Base-by-base conservation (phyloP, 2,329 filamentous ascomycete species). In the Neurospora sp. region DNA sequence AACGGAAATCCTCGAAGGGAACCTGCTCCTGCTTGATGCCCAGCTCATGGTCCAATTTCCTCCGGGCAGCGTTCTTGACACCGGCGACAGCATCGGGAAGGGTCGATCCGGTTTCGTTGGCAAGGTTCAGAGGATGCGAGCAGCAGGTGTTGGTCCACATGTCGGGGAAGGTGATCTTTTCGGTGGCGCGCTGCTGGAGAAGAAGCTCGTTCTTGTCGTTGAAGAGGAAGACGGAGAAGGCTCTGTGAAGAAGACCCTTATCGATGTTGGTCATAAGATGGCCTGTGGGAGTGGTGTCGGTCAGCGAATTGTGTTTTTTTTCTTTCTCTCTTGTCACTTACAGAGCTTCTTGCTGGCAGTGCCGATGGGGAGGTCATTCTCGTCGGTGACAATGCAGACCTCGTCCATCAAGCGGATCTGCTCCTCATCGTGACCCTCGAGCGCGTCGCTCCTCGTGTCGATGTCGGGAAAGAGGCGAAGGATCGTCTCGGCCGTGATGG, bases 61-160 rank as follows among this genome's bases (percentile, higher is more conserved):
- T 88, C 82, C 94, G 91, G 19, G 96, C 96, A 57, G 96, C 96
- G 71, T 91, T 89, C 85, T 97, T 97, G 75, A 94, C 96, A 37
- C 96, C 96, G 75, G 88, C 84, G 70, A 98, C 84, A 5, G 94
- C 91, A 74, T 92, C 91, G 67, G 90, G 86, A 62, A 99, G 85
- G 74, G 91, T 91, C 39, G 89, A 87, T 73, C 96, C 96, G 36
- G 93, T 97, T 87, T 99, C 96, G 74, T 91, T 91, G 8, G 96
- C 92, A 74, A 97, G 91, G 69, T 92, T 92, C 72, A 99, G 87
- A 5, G 96, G 96, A 81, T 99, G 96, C 46, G 96, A 99, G 85
- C 96, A 99, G 87, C 96, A 99, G 39, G 96, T 99, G 83, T 99
- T 99, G 73, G 96, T 99, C 96, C 96, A 99, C 91, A 97, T 94